These are phyloP conservation scores for Globisporangium orthogonon DNA, from an alignment of 352 stramenopile genomes.

Conservation along the genomic window DNA sequence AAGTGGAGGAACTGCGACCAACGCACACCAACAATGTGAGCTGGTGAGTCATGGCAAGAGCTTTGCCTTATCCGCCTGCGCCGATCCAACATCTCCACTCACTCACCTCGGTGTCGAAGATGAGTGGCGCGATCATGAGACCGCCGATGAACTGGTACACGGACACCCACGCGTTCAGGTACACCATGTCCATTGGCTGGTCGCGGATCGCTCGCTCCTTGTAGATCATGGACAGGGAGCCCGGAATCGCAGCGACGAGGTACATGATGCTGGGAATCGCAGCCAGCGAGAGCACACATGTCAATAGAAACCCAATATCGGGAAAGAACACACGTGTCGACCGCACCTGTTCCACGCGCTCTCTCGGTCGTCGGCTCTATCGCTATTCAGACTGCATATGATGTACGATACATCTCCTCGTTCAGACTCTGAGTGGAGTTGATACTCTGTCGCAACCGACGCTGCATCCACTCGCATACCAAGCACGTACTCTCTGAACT, in stretches of 20 bases:
- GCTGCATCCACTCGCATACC: neutral
- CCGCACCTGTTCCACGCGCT: conserved; percentile 74
- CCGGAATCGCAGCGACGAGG: conserved; percentile 65
- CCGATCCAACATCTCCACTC: too few species aligned
- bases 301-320: too few species aligned
- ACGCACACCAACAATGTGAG: neutral
- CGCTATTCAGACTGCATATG: conserved; percentile 40
- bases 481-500: conserved; percentile 58
- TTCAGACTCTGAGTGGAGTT: neutral
- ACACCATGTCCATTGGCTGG: conserved; percentile 84
- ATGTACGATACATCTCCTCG: neutral
- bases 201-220: conserved; percentile 78
- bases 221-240: conserved; percentile 81
- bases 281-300: neutral
- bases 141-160: conserved; percentile 83
- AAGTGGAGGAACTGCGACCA: conserved; percentile 43
- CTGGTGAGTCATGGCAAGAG: too few species aligned
- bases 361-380: conserved; percentile 61
- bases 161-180: conserved; percentile 83
- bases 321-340: conserved; percentile 2
- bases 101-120: conserved; percentile 66
- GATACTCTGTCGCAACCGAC: too few species aligned
- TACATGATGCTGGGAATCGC: conserved; percentile 49
- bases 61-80: too few species aligned
- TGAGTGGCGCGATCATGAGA: conserved; percentile 70